Conservation (phyloP, 495 filamentous ascomycete species). For the Aspergillus kassunensis region DNA sequence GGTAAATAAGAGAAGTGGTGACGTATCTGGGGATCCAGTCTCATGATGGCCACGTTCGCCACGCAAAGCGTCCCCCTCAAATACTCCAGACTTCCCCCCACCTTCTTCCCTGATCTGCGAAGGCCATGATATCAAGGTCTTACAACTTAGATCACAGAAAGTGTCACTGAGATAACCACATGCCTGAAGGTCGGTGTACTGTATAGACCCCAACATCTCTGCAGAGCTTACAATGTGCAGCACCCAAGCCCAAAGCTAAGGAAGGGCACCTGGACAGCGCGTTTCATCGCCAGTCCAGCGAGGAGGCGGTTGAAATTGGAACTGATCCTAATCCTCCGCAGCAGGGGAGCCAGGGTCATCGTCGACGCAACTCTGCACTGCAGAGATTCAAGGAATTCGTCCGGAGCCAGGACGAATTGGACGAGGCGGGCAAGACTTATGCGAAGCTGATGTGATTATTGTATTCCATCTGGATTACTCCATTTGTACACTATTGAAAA, state of each 20-base stretch:
- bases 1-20: not conserved
- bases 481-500: too few relatives aligned
- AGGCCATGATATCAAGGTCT: too few relatives aligned
- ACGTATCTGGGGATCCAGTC: not conserved
- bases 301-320: too few relatives aligned
- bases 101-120: too few relatives aligned
- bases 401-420: constrained; percentile 8
- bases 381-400: constrained; percentile 12
- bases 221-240: not conserved
- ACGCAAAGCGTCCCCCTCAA: not conserved
- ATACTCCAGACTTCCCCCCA: not conserved
- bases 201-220: not conserved
- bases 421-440: constrained; percentile 13
- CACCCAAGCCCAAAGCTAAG: constrained; percentile 1
- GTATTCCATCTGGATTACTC: too few relatives aligned
- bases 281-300: constrained; percentile 2
- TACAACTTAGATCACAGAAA: too few relatives aligned
- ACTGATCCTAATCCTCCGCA: too few relatives aligned
- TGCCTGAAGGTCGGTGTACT: constrained; percentile 2
- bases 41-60: not conserved
- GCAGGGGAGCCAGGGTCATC: too few relatives aligned
- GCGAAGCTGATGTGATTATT: constrained; percentile 12
- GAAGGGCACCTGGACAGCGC: constrained; percentile 11
- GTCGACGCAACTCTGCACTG: not conserved
- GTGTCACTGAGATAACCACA: too few relatives aligned